Evolutionary conservation across 2,329 filamentous ascomycete species (phyloP).

Genomic region (Cladosporium oxysporum): DNA sequence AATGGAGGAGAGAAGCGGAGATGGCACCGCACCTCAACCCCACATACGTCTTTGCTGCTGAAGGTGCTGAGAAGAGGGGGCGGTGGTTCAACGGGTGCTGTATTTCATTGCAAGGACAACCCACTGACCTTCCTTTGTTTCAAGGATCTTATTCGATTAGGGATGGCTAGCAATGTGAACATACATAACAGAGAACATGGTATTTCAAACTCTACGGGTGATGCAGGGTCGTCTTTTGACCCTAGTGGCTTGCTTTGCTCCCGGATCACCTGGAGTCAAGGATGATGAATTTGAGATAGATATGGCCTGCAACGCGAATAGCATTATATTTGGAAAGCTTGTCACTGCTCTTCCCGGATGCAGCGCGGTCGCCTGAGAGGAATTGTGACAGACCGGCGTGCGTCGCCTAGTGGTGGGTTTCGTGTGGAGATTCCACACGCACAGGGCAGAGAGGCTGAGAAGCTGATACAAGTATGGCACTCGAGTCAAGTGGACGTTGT

Average conservation of each 20-base stretch:
- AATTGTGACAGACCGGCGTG: neutral
- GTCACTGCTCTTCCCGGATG: neutral
- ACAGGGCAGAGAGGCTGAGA: slow-evolving; percentile 1
- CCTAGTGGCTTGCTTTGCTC: neutral
- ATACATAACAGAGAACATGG: neutral
- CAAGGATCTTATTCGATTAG: neutral
- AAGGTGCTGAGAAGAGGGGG: neutral
- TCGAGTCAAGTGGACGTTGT: neutral
- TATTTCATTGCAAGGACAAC: neutral
- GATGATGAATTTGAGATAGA: neutral
- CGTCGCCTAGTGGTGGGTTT: slow-evolving; percentile 2
- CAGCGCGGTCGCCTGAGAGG: slow-evolving; percentile 1
- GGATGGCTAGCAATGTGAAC: neutral
- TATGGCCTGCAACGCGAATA: neutral
- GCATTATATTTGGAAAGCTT: neutral
- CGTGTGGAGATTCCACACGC: neutral
- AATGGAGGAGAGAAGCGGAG: neutral
- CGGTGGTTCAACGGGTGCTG: neutral
- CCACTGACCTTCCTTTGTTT: neutral
- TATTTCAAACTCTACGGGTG: neutral
- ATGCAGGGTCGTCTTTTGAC: neutral
- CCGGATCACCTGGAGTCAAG: neutral
- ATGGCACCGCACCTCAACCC: neutral
- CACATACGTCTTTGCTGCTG: neutral
- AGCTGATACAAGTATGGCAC: too few relatives aligned